Evolutionary conservation across 2,329 filamentous ascomycete genomes (phyloP).

Genomic region (Ophiostoma sp.): DNA sequence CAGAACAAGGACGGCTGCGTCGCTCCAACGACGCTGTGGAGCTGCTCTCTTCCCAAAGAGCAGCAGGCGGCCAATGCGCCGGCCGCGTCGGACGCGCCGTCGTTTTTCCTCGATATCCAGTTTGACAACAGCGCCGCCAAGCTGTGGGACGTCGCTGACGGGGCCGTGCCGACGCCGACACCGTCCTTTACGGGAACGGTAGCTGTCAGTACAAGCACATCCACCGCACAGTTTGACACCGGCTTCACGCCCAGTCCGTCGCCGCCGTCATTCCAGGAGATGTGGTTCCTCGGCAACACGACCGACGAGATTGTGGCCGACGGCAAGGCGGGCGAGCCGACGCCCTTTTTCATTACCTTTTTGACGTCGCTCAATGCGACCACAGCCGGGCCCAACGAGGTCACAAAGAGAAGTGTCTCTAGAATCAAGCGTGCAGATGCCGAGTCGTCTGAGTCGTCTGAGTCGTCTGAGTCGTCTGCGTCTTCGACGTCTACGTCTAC

Average conservation of each 20-base stretch:
- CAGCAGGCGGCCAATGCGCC: constrained; percentile 59
- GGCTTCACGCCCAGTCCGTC: constrained; percentile 49
- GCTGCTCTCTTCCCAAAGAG: constrained; percentile 76
- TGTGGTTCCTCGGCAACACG: constrained; percentile 76
- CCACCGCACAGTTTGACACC: constrained; percentile 24
- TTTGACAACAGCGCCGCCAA: constrained; percentile 56
- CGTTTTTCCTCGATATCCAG: constrained; percentile 74
- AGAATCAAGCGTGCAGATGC: constrained; percentile 23
- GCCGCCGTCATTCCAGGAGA: constrained; percentile 61
- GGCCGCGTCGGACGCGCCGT: constrained; percentile 64
- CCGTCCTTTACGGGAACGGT: not conserved
- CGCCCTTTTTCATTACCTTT: constrained; percentile 82
- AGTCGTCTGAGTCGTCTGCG: not conserved
- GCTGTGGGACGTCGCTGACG: constrained; percentile 46
- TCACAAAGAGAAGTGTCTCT: constrained; percentile 24
- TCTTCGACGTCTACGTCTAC: not conserved
- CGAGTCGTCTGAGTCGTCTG: not conserved
- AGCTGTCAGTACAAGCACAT: not conserved
- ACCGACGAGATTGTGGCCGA: constrained; percentile 65
- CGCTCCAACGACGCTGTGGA: constrained; percentile 71
- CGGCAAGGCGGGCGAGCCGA: constrained; percentile 75
- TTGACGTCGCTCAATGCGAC: constrained; percentile 44
- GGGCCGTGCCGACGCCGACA: constrained; percentile 28
- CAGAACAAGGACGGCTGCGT: constrained; percentile 65
- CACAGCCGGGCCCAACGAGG: constrained; percentile 30